These are phyloP conservation scores for Syzygium oleosum DNA, from an alignment of 345 rosid species.

Conservation along the genomic window DNA sequence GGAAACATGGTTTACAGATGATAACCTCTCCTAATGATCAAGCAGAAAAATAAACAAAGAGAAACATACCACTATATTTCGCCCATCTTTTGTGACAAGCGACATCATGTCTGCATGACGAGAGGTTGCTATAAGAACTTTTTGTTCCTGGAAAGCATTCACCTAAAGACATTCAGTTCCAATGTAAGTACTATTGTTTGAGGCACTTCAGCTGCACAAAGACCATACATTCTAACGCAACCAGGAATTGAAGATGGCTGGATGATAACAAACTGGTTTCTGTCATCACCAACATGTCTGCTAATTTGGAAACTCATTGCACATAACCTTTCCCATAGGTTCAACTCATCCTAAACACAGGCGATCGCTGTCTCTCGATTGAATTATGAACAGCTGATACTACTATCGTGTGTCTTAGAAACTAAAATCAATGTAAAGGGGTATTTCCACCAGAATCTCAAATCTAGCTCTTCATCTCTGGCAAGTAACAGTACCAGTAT, in stretches of 20 bases:
- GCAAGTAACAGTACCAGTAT: not conserved
- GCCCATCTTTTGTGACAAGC: not conserved
- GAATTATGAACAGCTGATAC: not conserved
- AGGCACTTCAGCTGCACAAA: not conserved
- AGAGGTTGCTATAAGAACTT: not conserved
- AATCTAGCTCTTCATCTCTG: not conserved
- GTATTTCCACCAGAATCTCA: not conserved
- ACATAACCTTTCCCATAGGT: not conserved
- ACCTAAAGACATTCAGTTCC: not conserved
- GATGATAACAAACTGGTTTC: not conserved
- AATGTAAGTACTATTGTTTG: not conserved
- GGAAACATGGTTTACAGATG: not conserved
- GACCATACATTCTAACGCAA: not conserved
- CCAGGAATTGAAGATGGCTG: not conserved
- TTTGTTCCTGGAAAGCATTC: not conserved
- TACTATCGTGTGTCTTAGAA: not conserved
- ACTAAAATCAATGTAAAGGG: not conserved
- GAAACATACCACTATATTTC: not conserved
- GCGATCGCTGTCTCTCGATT: not conserved
- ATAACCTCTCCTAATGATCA: not conserved
- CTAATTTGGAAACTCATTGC: not conserved
- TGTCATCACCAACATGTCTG: not conserved
- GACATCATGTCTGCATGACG: not conserved
- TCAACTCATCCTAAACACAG: not conserved
- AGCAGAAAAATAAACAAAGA: not conserved